Base-by-base conservation (phyloP, 441 rosid genomes). In the Pelargonium cotyledonis region DNA sequence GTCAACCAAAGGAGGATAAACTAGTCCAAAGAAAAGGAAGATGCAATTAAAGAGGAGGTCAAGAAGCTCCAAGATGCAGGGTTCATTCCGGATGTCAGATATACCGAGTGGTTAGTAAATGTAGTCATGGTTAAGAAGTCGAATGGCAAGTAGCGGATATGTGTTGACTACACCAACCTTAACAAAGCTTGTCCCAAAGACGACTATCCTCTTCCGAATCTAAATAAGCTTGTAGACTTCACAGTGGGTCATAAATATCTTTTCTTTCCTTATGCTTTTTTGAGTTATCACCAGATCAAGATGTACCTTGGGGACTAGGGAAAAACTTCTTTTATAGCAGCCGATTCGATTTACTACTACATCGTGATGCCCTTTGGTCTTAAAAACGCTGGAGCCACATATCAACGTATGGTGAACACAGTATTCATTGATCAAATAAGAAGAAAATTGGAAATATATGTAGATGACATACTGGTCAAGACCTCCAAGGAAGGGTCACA, bases 181-280 rank as follows among this genome's bases (percentile, higher is more conserved):
- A 23, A 47, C 63, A 49, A 29, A 19, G 63, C 18, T 0, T 68
- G 70, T 18, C 63, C 63, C 1, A 51, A 68, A 29, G 63, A 68
- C 10, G n/a, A 3, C 9, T 68, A 19, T n/a, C 62, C 19, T 2
- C 38, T 68, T 0, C 19, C 63, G 0, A 19, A 11, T 6, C 12
- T 68, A 4, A 43, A 49, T 8, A 62, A 68, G 31, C 16, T 68
- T 15, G 21, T 68, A 0, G 70, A 68, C 26, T 8, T 9, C 0
- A 55, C 21, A 0, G 2, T 1, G 1, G 43, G 43, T 1, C 19
- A 68, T 10, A n/a, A 23, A 21, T 0, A 51, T 2, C 62, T 68
- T 0, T 11, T 5, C 1, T 68, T 68, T n/a, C 29, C 51, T 1
- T 63, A 49, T 21, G 21, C 41, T 0, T 68, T 11, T 5, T 49